A percentile compares a stretch with the other conserved stretches of the same genome.
Evolutionary conservation across 805 yeast species (phyloP).

Genomic region (Yamadazyma nakazawae): DNA sequence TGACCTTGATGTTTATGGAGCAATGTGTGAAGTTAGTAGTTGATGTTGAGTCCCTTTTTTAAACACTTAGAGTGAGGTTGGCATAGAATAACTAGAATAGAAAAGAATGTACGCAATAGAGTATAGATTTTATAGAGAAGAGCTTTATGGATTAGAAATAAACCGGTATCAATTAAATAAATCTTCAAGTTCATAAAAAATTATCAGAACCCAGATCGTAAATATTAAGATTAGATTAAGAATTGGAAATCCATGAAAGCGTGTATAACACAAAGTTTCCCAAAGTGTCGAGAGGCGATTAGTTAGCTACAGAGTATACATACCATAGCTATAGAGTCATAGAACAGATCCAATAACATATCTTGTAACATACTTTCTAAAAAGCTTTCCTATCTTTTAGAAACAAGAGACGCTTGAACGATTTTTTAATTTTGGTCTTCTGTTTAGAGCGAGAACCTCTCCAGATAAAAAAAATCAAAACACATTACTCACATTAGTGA

Average conservation of each 20-base stretch:
- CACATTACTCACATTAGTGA: constrained; percentile 1
- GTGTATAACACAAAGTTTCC: too few species aligned
- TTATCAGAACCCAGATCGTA: too few species aligned
- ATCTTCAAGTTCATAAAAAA: too few species aligned
- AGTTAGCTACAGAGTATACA: background rate
- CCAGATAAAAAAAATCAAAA: constrained; percentile 1
- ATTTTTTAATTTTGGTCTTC: background rate
- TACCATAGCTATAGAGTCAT: too few species aligned
- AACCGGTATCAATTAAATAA: too few species aligned
- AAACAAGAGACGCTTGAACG: too few species aligned
- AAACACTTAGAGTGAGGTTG: background rate
- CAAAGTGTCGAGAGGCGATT: background rate
- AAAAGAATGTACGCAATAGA: background rate
- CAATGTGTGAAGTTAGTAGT: constrained; percentile 70
- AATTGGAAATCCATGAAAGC: too few species aligned
- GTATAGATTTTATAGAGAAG: background rate
- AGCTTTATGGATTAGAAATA: background rate
- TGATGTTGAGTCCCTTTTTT: constrained; percentile 23
- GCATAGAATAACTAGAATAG: background rate
- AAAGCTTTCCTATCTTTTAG: too few species aligned
- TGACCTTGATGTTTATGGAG: constrained; percentile 92
- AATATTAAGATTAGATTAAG: too few species aligned
- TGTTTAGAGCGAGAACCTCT: background rate
- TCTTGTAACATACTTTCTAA: too few species aligned
- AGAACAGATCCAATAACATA: too few species aligned